A percentile compares a stretch with the other conserved stretches of the same genome.
Conservation (phyloP, 352 stramenopile genomes). For the Phytophthora fragariae region DNA sequence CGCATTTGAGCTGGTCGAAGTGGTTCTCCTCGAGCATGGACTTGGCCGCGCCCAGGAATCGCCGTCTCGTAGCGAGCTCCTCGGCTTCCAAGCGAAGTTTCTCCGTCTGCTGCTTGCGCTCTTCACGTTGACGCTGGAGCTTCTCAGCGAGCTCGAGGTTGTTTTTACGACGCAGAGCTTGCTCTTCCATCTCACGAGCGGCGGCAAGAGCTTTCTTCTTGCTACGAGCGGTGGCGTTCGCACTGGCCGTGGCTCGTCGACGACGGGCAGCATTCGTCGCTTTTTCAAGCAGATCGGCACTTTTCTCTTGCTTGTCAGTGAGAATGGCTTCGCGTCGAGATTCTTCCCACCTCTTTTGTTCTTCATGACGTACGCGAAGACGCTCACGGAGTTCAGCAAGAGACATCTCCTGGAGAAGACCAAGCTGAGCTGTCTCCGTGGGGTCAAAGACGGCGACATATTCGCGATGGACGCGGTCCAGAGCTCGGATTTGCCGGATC, state of each 20-base stretch:
- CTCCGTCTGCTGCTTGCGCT: slow-evolving; percentile 58
- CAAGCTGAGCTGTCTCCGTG: slow-evolving; percentile 85
- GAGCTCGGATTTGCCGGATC: slow-evolving; percentile 86
- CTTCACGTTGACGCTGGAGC: slow-evolving; percentile 60
- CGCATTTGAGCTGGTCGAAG: slow-evolving; percentile 78
- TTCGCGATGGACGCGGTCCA: slow-evolving; percentile 82
- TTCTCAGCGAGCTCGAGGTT: slow-evolving; percentile 84
- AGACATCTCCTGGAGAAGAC: slow-evolving; percentile 93
- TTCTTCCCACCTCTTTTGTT: slow-evolving; percentile 77
- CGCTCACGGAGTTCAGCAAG: slow-evolving; percentile 86
- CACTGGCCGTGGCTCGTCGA: slow-evolving; percentile 67
- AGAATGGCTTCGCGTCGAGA: slow-evolving; percentile 75
- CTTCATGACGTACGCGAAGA: slow-evolving; percentile 78
- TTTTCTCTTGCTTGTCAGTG: slow-evolving; percentile 80
- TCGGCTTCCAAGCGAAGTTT: slow-evolving; percentile 65
- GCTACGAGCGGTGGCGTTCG: slow-evolving; percentile 61
- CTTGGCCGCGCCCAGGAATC: slow-evolving; percentile 90
- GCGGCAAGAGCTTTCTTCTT: slow-evolving; percentile 65
- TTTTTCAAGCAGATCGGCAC: slow-evolving; percentile 72
- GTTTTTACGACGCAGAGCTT: slow-evolving; percentile 63
- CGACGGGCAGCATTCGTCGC: slow-evolving; percentile 81
- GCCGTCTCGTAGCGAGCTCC: slow-evolving; percentile 73
- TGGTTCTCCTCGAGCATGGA: slow-evolving; percentile 85
- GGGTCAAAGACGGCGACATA: slow-evolving; percentile 92
- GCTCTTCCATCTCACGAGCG: slow-evolving; percentile 61